Evolutionary conservation across 306 rosid species (phyloP).

Genomic region (Heteromeles arbutifolia): DNA sequence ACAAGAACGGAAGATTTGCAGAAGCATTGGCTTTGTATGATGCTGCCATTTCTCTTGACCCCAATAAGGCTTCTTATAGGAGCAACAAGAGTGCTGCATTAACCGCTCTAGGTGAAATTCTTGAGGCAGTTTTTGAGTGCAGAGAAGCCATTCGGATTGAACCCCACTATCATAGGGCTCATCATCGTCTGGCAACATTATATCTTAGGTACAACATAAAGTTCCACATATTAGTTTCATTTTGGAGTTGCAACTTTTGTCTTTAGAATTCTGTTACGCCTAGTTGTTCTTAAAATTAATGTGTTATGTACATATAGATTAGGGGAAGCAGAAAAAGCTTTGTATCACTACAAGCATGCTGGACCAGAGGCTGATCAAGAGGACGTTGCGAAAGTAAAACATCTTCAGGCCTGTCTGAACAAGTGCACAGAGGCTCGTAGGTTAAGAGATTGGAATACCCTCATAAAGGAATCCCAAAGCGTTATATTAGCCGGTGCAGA

Average conservation of each 20-base stretch:
- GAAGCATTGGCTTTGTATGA: slow-evolving; percentile 86
- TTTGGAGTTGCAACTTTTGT: background rate
- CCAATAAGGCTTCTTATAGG: slow-evolving; percentile 74
- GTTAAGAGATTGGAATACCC: slow-evolving; percentile 74
- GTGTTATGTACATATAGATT: slow-evolving; percentile 31
- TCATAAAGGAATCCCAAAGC: slow-evolving; percentile 35
- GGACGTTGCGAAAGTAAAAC: slow-evolving; percentile 60
- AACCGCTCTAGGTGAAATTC: slow-evolving; percentile 66
- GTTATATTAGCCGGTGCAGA: slow-evolving; percentile 59
- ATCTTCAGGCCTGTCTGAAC: slow-evolving; percentile 47
- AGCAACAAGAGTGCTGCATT: slow-evolving; percentile 88
- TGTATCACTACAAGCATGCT: slow-evolving; percentile 66
- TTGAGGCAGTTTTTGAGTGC: slow-evolving; percentile 88
- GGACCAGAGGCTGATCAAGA: slow-evolving; percentile 81
- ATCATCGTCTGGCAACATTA: slow-evolving; percentile 72
- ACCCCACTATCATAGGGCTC: slow-evolving; percentile 81
- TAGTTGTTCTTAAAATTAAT: background rate
- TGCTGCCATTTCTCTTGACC: slow-evolving; percentile 78
- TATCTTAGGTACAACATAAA: slow-evolving; percentile 47
- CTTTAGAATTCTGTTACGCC: background rate
- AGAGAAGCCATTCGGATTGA: slow-evolving; percentile 83
- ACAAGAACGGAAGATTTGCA: slow-evolving; percentile 70
- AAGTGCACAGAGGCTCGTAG: slow-evolving; percentile 75
- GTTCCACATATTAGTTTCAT: background rate
- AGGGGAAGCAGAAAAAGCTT: slow-evolving; percentile 74